Evolutionary conservation across 2,329 filamentous ascomycete genomes (phyloP).

Genomic region (Sclerotinia glacialis): DNA sequence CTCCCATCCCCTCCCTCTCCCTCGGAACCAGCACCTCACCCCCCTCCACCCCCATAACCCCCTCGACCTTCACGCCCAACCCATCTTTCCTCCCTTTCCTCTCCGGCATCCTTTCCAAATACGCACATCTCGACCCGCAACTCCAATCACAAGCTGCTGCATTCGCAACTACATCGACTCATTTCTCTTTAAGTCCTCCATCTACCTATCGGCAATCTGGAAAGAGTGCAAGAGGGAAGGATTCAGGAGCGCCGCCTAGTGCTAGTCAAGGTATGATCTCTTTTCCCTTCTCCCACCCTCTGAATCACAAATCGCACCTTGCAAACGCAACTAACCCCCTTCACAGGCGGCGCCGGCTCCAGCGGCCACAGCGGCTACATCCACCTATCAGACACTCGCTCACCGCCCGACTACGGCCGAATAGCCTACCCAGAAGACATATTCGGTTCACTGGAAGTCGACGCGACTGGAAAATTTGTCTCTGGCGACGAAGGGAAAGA

Average conservation of each 20-base stretch:
- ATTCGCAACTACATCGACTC: slow-evolving; percentile 50
- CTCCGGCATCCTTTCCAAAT: slow-evolving; percentile 53
- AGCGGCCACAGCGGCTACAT: slow-evolving; percentile 60
- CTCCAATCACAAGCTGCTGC: slow-evolving; percentile 57
- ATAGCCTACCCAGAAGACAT: slow-evolving; percentile 71
- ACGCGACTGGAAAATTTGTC: slow-evolving; percentile 52
- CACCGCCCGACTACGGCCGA: slow-evolving; percentile 63
- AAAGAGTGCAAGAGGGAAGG: background rate
- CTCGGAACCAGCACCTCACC: slow-evolving; percentile 56
- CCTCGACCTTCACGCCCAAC: slow-evolving; percentile 59
- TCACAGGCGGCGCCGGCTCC: slow-evolving; percentile 55
- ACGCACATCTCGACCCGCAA: slow-evolving; percentile 56
- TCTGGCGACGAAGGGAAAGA: slow-evolving; percentile 24
- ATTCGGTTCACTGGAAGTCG: slow-evolving; percentile 64
- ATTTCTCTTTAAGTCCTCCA: background rate
- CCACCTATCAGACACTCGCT: slow-evolving; percentile 62
- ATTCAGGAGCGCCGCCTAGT: slow-evolving; percentile 42
- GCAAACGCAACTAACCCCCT: slow-evolving; percentile 25
- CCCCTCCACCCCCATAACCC: slow-evolving; percentile 54
- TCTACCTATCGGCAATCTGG: background rate
- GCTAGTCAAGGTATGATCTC: slow-evolving; percentile 48
- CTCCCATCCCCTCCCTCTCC: slow-evolving; percentile 53
- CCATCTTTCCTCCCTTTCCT: slow-evolving; percentile 57
- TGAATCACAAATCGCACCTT: too few relatives aligned
- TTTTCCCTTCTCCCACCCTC: slow-evolving; percentile 47